These are phyloP conservation scores for Edaphochlamys debaryana DNA, from an alignment of 139 green algal species.

Conservation along the genomic window DNA sequence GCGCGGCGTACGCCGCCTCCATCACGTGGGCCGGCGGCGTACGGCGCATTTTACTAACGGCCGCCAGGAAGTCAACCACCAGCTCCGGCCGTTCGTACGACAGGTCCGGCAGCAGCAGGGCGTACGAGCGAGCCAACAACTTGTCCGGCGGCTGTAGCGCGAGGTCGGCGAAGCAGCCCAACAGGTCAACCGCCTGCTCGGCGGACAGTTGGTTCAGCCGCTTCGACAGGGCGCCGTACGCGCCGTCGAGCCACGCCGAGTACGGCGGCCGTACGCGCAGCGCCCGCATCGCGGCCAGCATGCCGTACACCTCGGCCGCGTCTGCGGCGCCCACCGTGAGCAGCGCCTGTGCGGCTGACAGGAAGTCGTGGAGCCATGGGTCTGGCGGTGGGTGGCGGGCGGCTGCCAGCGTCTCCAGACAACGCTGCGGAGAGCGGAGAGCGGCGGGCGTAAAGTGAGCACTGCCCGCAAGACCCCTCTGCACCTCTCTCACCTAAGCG, in stretches of 20 bases:
- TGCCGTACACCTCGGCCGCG: slow-evolving; percentile 30
- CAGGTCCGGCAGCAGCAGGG: slow-evolving; percentile 21
- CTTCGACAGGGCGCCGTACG: not conserved
- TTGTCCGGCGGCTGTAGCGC: slow-evolving; percentile 7
- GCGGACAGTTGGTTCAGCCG: slow-evolving; percentile 10
- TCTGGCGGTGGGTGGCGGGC: not conserved
- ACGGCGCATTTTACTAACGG: slow-evolving; percentile 15
- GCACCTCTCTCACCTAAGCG: too few species aligned
- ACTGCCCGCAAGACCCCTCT: too few species aligned
- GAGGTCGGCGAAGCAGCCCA: slow-evolving; percentile 12
- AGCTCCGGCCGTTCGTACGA: not conserved
- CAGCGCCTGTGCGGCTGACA: not conserved
- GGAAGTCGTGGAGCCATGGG: slow-evolving; percentile 21
- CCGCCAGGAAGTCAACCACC: not conserved
- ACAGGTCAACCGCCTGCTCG: slow-evolving; percentile 8
- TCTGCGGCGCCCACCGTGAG: not conserved
- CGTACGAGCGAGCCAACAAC: not conserved
- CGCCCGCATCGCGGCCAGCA: slow-evolving; percentile 3
- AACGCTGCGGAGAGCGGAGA: too few species aligned
- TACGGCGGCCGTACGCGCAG: slow-evolving; percentile 5
- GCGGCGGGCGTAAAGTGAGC: too few species aligned
- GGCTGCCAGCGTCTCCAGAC: slow-evolving; percentile 13
- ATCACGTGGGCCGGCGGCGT: slow-evolving; percentile 10
- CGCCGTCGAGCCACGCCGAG: not conserved
- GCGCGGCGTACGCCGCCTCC: not conserved